Conservation (phyloP, 176 grass and related monocot genomes). For the Lolium perenne region DNA sequence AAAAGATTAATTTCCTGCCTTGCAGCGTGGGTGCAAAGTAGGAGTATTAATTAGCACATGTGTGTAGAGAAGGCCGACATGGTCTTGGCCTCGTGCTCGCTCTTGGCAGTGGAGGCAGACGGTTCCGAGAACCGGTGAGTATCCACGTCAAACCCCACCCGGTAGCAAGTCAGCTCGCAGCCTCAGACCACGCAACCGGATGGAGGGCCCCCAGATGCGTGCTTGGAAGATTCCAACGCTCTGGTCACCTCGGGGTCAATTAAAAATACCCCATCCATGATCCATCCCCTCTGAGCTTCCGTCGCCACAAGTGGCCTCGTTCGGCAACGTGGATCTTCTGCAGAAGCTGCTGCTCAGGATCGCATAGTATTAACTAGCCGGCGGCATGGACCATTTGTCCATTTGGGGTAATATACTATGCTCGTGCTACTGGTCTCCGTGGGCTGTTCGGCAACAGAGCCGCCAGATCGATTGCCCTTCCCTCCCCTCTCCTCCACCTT, state of each 20-base stretch:
- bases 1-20: no score
- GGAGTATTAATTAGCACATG: conserved; percentile 43
- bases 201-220: not conserved
- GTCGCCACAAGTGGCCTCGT: not conserved
- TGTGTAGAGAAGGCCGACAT: not conserved
- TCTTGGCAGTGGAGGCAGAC: not conserved
- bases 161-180: conserved; percentile 34
- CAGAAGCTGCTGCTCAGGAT: not conserved
- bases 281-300: conserved; percentile 17
- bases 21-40: not conserved
- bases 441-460: no score
- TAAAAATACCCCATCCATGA: conserved; percentile 4
- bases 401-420: not conserved
- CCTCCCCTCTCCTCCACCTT: no score
- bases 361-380: not conserved
- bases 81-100: conserved; percentile 23
- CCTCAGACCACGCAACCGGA: not conserved
- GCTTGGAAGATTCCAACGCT: conserved; percentile 50
- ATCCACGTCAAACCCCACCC: conserved; percentile 19
- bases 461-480: not conserved
- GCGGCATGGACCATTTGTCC: not conserved
- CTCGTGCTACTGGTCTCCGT: no score
- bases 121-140: conserved; percentile 9
- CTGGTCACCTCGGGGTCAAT: not conserved
- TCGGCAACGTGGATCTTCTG: conserved; percentile 19